Evolutionary conservation across 2,329 filamentous ascomycete species (phyloP).

Genomic region (Colletotrichum sp.): DNA sequence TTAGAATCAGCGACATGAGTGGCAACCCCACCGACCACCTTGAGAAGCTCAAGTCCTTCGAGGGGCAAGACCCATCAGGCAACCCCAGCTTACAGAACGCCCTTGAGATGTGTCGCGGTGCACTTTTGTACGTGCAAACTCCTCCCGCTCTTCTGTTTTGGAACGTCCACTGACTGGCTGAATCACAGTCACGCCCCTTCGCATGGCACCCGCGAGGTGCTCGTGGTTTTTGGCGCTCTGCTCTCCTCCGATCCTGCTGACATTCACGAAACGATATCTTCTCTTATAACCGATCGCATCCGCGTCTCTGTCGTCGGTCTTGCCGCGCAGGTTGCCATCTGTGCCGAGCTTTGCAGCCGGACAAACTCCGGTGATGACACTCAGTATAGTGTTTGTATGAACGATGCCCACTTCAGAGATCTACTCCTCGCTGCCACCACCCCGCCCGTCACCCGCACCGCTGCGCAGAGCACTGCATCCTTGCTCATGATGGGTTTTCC

Average conservation of each 20-base stretch:
- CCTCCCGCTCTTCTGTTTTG: neutral
- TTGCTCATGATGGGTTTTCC: conserved; percentile 99
- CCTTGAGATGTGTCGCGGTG: conserved; percentile 91
- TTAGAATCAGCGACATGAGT: conserved; percentile 85
- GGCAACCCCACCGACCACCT: conserved; percentile 92
- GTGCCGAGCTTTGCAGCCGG: conserved; percentile 82
- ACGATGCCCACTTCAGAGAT: conserved; percentile 79
- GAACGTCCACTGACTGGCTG: conserved; percentile 17
- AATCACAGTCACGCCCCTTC: conserved; percentile 77
- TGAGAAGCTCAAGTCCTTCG: conserved; percentile 71
- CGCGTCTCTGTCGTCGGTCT: conserved; percentile 89
- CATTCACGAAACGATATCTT: conserved; percentile 86
- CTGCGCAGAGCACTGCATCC: conserved; percentile 62
- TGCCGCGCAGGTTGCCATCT: conserved; percentile 90
- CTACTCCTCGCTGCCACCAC: conserved; percentile 89
- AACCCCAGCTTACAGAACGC: conserved; percentile 90
- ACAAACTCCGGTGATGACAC: conserved; percentile 83
- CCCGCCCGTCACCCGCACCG: conserved; percentile 79
- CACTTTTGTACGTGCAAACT: conserved; percentile 71
- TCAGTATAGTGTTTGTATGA: conserved; percentile 82
- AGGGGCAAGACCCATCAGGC: conserved; percentile 72
- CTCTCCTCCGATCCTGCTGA: conserved; percentile 92
- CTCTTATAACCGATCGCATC: conserved; percentile 81
- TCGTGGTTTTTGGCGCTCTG: conserved; percentile 90
- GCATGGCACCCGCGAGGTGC: conserved; percentile 91